Conservation (phyloP, 1,139 yeast genomes). For the Pichia sp. region DNA sequence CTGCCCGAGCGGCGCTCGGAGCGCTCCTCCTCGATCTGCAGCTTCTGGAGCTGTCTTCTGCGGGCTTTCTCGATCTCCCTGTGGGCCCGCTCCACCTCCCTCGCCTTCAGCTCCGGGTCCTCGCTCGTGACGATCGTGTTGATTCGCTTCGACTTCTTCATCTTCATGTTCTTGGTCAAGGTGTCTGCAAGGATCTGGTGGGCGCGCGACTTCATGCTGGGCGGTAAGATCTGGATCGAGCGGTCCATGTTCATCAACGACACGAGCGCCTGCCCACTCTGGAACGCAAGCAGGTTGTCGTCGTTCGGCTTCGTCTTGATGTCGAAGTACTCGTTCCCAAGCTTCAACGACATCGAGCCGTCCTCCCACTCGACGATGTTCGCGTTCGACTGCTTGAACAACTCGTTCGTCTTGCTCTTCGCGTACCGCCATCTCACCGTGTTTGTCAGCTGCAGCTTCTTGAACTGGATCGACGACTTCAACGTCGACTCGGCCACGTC, state of each 20-base stretch:
- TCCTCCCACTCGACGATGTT: slow-evolving; percentile 93
- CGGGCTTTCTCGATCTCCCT: slow-evolving; percentile 64
- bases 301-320: slow-evolving; percentile 60
- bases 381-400: slow-evolving; percentile 81
- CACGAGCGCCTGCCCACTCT: slow-evolving; percentile 54
- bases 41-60: slow-evolving; percentile 58
- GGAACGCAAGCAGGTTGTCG: slow-evolving; percentile 73
- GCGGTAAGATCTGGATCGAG: slow-evolving; percentile 74
- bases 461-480: slow-evolving; percentile 47
- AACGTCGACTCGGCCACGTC: slow-evolving; percentile 24
- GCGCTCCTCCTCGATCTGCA: slow-evolving; percentile 46
- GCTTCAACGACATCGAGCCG: slow-evolving; percentile 77
- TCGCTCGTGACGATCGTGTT: slow-evolving; percentile 73
- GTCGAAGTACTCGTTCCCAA: slow-evolving; percentile 87
- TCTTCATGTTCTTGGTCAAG: slow-evolving; percentile 61
- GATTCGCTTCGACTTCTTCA: slow-evolving; percentile 47
- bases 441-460: slow-evolving; percentile 51
- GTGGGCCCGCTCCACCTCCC: slow-evolving; percentile 76
- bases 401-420: slow-evolving; percentile 55
- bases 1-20: slow-evolving; percentile 22
- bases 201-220: slow-evolving; percentile 77
- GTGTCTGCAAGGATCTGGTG: slow-evolving; percentile 79
- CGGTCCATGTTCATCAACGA: slow-evolving; percentile 46
- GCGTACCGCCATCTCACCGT: slow-evolving; percentile 93
- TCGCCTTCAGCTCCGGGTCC: slow-evolving; percentile 84